These are phyloP conservation scores for Cercospora janseana DNA, from an alignment of 2,329 filamentous ascomycete species.

Conservation along the genomic window DNA sequence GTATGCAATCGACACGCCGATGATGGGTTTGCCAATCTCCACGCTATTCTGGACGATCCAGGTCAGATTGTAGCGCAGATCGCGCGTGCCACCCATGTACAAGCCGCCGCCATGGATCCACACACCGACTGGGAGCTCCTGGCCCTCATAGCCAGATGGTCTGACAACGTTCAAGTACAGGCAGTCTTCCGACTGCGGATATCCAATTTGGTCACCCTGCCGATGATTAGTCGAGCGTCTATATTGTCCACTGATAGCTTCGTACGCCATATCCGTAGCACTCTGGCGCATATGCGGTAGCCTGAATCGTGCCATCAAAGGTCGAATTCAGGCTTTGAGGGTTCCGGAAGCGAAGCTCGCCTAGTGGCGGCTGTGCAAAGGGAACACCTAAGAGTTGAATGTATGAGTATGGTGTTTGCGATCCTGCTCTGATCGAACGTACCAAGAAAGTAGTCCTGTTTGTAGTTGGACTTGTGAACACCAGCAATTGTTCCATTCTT, in stretches of 20 bases:
- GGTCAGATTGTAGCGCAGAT: constrained; percentile 62
- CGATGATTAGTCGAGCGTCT: not conserved
- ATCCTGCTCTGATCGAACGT: not conserved
- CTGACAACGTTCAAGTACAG: constrained; percentile 62
- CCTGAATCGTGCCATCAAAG: constrained; percentile 42
- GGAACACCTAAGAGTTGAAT: constrained; percentile 36
- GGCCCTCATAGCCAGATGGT: constrained; percentile 47
- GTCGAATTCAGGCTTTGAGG: constrained; percentile 39
- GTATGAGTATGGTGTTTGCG: not conserved
- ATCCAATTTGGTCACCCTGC: constrained; percentile 32
- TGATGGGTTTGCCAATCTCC: constrained; percentile 49
- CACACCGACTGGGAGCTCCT: constrained; percentile 54
- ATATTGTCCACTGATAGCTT: not conserved
- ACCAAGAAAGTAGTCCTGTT: constrained; percentile 48
- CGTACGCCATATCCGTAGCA: constrained; percentile 44
- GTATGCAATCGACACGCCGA: constrained; percentile 62
- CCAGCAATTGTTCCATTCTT: constrained; percentile 48
- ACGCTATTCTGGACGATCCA: constrained; percentile 54
- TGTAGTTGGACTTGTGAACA: constrained; percentile 40
- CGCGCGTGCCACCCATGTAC: constrained; percentile 45
- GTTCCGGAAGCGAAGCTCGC: constrained; percentile 36
- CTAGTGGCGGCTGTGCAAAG: constrained; percentile 39
- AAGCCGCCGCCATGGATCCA: constrained; percentile 51
- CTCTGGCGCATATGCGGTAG: constrained; percentile 44
- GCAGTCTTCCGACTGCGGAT: constrained; percentile 56